Percentiles rank a stretch among this genome's conserved stretches.
phyloP scores from a whole-genome alignment of 805 yeast species.

The Candida silvatica region DNA sequence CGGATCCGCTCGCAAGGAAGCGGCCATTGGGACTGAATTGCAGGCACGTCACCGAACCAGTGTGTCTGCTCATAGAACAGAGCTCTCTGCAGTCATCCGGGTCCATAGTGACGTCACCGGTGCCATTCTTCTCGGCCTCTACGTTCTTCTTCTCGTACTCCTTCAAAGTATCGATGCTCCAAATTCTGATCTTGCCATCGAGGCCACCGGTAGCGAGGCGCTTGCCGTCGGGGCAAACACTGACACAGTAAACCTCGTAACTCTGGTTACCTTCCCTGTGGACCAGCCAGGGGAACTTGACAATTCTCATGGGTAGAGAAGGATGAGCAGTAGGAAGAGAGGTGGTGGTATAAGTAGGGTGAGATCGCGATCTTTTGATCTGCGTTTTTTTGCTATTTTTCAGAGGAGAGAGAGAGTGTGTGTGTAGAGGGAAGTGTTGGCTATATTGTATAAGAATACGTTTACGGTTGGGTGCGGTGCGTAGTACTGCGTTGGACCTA shows the following conservation, averaged over 20 bases:
- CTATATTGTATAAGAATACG: too few species aligned
- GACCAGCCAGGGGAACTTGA: slow-evolving; percentile 66
- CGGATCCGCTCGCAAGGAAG: slow-evolving; percentile 90
- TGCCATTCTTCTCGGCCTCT: slow-evolving; percentile 1
- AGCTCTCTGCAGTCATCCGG: slow-evolving; percentile 44
- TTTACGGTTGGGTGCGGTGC: too few species aligned
- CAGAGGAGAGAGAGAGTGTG: too few species aligned
- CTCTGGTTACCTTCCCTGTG: slow-evolving; percentile 72
- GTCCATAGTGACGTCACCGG: slow-evolving; percentile 15
- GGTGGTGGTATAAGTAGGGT: too few species aligned
- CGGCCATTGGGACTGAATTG: slow-evolving; percentile 89
- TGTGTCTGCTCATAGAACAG: slow-evolving; percentile 89
- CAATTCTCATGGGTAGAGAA: slow-evolving; percentile 39
- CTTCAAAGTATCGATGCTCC: slow-evolving; percentile 59
- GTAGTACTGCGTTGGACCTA: not conserved
- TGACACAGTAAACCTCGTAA: slow-evolving; percentile 79
- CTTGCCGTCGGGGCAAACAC: slow-evolving; percentile 73
- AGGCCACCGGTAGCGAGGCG: slow-evolving; percentile 90
- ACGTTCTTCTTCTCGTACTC: slow-evolving; percentile 22
- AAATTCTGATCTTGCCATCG: slow-evolving; percentile 85
- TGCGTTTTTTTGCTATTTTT: too few species aligned
- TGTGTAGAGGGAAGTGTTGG: too few species aligned
- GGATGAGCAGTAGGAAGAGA: not conserved
- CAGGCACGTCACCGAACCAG: slow-evolving; percentile 94
- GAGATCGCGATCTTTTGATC: too few species aligned